These are phyloP conservation scores for Cylindrotheca fusiformis DNA, from an alignment of 108 stramenopile genomes.

Conservation along the genomic window DNA sequence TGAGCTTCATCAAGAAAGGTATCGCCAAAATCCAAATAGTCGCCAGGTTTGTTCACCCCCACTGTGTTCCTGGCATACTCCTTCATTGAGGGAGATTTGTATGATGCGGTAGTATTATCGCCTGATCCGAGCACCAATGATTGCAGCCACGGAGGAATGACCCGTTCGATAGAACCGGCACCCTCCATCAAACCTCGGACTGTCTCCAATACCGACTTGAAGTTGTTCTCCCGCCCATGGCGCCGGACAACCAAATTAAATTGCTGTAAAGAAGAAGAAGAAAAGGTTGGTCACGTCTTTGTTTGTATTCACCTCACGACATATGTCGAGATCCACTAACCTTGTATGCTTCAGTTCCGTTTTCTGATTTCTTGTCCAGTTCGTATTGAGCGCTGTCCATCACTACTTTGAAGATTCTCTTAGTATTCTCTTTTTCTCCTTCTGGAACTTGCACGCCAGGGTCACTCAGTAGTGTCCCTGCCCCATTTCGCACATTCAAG, in stretches of 20 bases:
- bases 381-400: slow-evolving; percentile 91
- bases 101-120: slow-evolving; percentile 78
- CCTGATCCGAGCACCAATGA: slow-evolving; percentile 86
- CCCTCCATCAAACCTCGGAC: slow-evolving; percentile 82
- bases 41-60: slow-evolving; percentile 66
- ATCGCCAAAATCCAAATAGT: slow-evolving; percentile 86
- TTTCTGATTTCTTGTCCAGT: slow-evolving; percentile 51
- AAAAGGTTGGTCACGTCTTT: background rate
- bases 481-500: slow-evolving; percentile 79
- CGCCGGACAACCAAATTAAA: slow-evolving; percentile 91
- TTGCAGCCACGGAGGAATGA: slow-evolving; percentile 91
- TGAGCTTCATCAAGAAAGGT: slow-evolving; percentile 83
- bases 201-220: slow-evolving; percentile 91
- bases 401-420: slow-evolving; percentile 71
- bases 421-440: slow-evolving; percentile 35
- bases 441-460: slow-evolving; percentile 39
- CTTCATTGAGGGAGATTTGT: slow-evolving; percentile 59
- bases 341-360: slow-evolving; percentile 58
- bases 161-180: slow-evolving; percentile 70
- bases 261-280: slow-evolving; percentile 13
- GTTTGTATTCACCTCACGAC: background rate
- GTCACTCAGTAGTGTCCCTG: slow-evolving; percentile 82
- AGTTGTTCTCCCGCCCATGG: slow-evolving; percentile 92
- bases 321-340: background rate
- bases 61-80: slow-evolving; percentile 68